These are phyloP conservation scores for Coprinopsis sp. DNA, from an alignment of 768 basidiomycete genomes.

Conservation along the genomic window DNA sequence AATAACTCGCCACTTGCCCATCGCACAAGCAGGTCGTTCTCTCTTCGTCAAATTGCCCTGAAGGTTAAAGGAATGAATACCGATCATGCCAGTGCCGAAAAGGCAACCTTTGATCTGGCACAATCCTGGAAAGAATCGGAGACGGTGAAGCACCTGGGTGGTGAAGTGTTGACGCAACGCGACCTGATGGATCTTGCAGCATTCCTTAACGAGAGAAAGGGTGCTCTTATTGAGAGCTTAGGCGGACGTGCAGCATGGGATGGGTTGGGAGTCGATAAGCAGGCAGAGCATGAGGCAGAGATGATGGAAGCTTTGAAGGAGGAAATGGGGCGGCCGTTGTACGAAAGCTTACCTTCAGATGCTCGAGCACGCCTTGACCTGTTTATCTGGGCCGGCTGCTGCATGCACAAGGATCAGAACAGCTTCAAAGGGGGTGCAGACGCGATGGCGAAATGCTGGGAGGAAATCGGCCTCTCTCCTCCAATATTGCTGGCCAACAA, in stretches of 20 bases:
- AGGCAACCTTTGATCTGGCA: background rate
- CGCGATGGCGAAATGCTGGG: constrained; percentile 26
- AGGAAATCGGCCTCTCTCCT: constrained; percentile 8
- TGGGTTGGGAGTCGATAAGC: constrained; percentile 16
- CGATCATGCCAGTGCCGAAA: background rate
- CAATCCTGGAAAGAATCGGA: background rate
- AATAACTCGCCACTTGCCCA: background rate
- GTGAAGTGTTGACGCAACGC: background rate
- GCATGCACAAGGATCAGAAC: constrained; percentile 37
- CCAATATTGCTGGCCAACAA: constrained; percentile 27
- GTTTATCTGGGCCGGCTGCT: constrained; percentile 34
- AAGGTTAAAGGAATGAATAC: constrained; percentile 1
- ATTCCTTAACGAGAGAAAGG: constrained; percentile 15
- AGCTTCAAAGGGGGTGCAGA: constrained; percentile 25
- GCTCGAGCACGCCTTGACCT: constrained; percentile 17
- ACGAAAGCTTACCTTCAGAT: constrained; percentile 14
- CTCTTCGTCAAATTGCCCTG: background rate
- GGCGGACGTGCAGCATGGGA: constrained; percentile 25
- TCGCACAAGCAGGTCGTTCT: background rate
- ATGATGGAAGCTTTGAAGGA: constrained; percentile 14
- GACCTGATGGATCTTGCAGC: background rate
- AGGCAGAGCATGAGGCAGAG: constrained; percentile 13
- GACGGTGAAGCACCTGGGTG: background rate
- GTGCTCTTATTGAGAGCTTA: constrained; percentile 10
- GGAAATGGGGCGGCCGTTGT: constrained; percentile 19